Conservation (phyloP, 1,284 basidiomycete species). For the Apiotrichum gracile region DNA sequence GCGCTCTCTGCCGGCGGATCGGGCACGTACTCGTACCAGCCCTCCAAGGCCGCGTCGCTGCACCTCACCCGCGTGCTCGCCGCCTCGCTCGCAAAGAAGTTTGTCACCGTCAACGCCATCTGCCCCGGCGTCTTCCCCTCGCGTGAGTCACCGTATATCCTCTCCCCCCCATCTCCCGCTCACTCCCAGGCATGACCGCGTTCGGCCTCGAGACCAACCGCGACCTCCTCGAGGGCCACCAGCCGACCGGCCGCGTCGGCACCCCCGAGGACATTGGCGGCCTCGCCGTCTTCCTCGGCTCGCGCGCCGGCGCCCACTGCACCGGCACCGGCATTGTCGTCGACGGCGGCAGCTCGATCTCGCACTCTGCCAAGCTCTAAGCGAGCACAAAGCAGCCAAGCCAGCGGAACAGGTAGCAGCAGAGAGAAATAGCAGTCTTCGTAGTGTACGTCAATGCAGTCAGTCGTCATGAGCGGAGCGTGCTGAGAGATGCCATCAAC, state of each 20-base stretch:
- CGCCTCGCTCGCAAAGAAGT: constrained; percentile 23
- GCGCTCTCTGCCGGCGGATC: constrained; percentile 18
- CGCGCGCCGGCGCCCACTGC: constrained; percentile 30
- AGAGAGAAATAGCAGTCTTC: too few relatives aligned
- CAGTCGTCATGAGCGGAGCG: too few relatives aligned
- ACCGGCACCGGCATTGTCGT: constrained; percentile 27
- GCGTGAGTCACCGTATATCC: constrained; percentile 2
- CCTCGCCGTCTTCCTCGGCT: constrained; percentile 27
- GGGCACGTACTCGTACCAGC: constrained; percentile 22
- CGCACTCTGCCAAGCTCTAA: constrained; percentile 16
- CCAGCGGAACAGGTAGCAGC: background rate
- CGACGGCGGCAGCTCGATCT: constrained; percentile 19
- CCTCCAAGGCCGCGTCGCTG: constrained; percentile 17
- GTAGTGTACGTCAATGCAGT: too few relatives aligned
- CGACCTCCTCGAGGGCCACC: constrained; percentile 15
- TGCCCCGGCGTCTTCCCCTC: constrained; percentile 34
- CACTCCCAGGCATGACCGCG: constrained; percentile 23
- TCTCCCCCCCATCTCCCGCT: too few relatives aligned
- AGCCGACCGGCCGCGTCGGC: constrained; percentile 32
- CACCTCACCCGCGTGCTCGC: constrained; percentile 27
- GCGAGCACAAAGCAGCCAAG: background rate
- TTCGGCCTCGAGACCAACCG: constrained; percentile 20
- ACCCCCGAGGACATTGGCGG: constrained; percentile 36
- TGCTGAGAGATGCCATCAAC: too few relatives aligned
- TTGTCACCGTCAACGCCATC: constrained; percentile 34